Evolutionary conservation across 352 stramenopile species (phyloP).

Genomic region (Pelagophyceae sp.): DNA sequence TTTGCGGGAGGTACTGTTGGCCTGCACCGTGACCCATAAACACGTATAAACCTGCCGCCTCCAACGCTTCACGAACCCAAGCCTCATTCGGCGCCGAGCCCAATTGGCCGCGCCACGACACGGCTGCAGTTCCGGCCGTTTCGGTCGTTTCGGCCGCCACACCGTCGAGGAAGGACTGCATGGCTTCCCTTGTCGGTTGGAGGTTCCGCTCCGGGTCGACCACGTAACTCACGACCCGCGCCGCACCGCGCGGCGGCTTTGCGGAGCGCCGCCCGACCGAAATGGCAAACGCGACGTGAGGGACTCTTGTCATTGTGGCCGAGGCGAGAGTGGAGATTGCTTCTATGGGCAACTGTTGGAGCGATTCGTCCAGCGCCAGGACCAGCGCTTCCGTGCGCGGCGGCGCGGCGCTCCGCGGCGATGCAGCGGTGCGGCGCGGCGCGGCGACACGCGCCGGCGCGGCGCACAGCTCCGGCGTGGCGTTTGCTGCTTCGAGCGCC

Average conservation of each 20-base stretch:
- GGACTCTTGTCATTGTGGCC: background rate
- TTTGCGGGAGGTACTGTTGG: conserved; percentile 74
- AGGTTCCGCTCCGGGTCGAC: conserved; percentile 69
- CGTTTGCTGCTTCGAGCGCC: background rate
- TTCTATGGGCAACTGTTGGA: conserved; percentile 41
- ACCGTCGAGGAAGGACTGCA: conserved; percentile 45
- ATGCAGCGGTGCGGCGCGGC: background rate
- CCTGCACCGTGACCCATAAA: conserved; percentile 94
- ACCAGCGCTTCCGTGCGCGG: conserved; percentile 27
- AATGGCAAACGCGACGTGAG: background rate
- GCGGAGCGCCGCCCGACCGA: background rate
- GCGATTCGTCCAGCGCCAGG: conserved; percentile 56
- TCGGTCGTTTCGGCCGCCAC: conserved; percentile 33
- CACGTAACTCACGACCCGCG: conserved; percentile 48
- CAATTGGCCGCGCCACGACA: too few species aligned
- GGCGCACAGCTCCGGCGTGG: background rate
- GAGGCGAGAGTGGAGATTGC: conserved; percentile 25
- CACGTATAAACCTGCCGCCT: conserved; percentile 74
- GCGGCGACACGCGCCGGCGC: background rate
- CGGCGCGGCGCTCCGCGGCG: too few species aligned
- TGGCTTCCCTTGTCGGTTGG: conserved; percentile 41
- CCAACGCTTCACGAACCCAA: conserved; percentile 53
- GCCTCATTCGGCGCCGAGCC: conserved; percentile 42
- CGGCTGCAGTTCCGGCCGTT: conserved; percentile 50
- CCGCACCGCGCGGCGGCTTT: background rate